Evolutionary conservation across 148 eudicot genomes (phyloP).

Genomic region (Mesembryanthemum crystallinum): DNA sequence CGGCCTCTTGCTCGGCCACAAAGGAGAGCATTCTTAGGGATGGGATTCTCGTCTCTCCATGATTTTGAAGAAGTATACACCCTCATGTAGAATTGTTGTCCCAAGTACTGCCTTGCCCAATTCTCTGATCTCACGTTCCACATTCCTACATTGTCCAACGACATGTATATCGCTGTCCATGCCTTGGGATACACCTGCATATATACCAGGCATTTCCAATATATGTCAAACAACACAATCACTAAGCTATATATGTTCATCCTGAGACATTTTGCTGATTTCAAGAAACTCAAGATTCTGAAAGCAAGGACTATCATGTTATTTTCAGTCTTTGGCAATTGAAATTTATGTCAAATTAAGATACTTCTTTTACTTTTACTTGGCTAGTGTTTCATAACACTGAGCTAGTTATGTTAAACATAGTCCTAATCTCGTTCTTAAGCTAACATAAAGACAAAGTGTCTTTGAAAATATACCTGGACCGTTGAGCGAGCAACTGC

Average conservation of each 20-base stretch:
- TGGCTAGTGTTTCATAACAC: too few species aligned
- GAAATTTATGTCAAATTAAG: too few species aligned
- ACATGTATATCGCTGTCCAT: slow-evolving; percentile 84
- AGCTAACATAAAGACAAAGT: too few species aligned
- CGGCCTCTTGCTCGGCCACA: slow-evolving; percentile 81
- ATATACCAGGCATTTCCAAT: background rate
- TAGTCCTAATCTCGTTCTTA: too few species aligned
- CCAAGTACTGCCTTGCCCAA: slow-evolving; percentile 84
- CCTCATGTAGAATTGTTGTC: slow-evolving; percentile 83
- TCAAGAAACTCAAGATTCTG: too few species aligned
- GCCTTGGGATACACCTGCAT: slow-evolving; percentile 78
- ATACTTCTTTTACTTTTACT: too few species aligned
- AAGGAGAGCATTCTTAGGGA: slow-evolving; percentile 85
- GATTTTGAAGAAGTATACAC: slow-evolving; percentile 63
- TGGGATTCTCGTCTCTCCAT: slow-evolving; percentile 73
- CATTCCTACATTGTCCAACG: slow-evolving; percentile 88
- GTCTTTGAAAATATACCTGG: too few species aligned
- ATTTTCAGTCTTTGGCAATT: too few species aligned
- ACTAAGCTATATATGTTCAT: too few species aligned
- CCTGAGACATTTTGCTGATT: too few species aligned
- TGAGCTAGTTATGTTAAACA: too few species aligned
- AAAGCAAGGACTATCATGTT: background rate
- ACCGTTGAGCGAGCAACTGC: slow-evolving; percentile 80
- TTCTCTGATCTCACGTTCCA: slow-evolving; percentile 93
- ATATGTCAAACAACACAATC: background rate